phyloP scores from a whole-genome alignment of 2,329 filamentous ascomycete species.

The Aspergillus persii region DNA sequence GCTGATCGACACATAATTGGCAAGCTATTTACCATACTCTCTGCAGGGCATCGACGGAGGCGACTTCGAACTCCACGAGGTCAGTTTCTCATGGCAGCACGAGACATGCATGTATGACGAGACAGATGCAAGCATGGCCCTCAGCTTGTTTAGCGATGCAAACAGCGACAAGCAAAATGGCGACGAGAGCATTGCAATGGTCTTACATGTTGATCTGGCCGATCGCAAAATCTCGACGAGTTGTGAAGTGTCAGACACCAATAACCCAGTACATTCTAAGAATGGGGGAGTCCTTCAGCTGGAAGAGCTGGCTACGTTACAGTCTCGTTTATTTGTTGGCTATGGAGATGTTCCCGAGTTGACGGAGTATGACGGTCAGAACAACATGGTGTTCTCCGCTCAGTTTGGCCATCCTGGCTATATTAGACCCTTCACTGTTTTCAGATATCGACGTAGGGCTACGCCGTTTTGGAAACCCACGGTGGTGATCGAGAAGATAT shows the following conservation, averaged over 20 bases:
- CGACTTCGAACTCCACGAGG: conserved; percentile 24
- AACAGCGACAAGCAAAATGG: conserved; percentile 21
- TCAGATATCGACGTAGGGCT: conserved; percentile 34
- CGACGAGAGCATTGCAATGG: conserved; percentile 20
- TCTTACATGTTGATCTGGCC: conserved; percentile 20
- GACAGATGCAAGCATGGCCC: conserved; percentile 30
- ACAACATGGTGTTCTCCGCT: conserved; percentile 31
- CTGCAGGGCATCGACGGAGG: conserved; percentile 24
- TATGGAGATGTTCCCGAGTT: conserved; percentile 36
- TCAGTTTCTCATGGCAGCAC: conserved; percentile 33
- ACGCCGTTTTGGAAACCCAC: conserved; percentile 29
- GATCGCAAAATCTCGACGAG: conserved; percentile 23
- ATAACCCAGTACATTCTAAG: conserved; percentile 24
- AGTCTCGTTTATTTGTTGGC: conserved; percentile 28
- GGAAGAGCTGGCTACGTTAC: conserved; percentile 16
- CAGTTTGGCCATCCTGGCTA: conserved; percentile 31
- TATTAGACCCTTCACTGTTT: conserved; percentile 36
- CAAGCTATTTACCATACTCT: neutral
- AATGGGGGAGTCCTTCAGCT: conserved; percentile 30
- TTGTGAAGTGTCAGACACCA: conserved; percentile 20
- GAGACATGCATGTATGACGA: conserved; percentile 36
- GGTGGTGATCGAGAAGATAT: conserved; percentile 15
- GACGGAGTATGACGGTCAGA: conserved; percentile 33
- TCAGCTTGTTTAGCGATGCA: conserved; percentile 34
- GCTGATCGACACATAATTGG: neutral